Evolutionary conservation across 768 basidiomycete species (phyloP), one percentile per base, ranked within the genome.

Genomic region (Mycena leptocephala): DNA sequence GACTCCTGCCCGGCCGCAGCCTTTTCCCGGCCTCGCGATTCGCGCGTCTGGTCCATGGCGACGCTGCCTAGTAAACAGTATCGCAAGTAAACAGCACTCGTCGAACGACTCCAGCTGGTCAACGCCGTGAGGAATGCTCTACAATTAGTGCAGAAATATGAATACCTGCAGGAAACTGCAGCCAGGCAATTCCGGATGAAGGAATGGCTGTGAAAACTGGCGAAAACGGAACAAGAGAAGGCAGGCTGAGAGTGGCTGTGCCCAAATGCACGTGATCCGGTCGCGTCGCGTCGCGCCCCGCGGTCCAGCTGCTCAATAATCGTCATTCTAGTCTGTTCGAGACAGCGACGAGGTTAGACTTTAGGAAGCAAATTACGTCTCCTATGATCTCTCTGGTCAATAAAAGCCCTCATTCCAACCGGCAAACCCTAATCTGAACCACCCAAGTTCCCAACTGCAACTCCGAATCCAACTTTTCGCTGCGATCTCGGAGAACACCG

Each of bases 221-320:
- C 4, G 33, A 59, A n/a, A 13, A 11, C 10, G 10, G 58, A 24
- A 35, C 4, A 18, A 16, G 9, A 8, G 43, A 46, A 14, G 43
- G 16, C 41, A 10, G 18, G 4, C 10, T 43, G 41, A 43, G n/a
- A n/a, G n/a, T n/a, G n/a, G n/a, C n/a, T 9, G 51, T 24, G n/a
- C 13, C 11, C 26, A 0, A n/a, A 2, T 0, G 11, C 63, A 64
- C 43, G 43, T 51, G 46, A 35, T 65, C 22, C 1, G 46, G 43
- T 14, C 64, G 43, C 64, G 64, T 65, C 64, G 64, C 64, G 64
- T 51, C 64, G 64, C 64, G 43, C 24, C 58, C 5, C 37, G 7
- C 22, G 24, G 0, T 35, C 64, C 43, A 46, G 28, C 43, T 8
- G n/a, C 37, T 39, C n/a, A n/a, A n/a, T n/a, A 43, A 43, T 43